Percentiles rank a stretch among this genome's conserved stretches.
phyloP scores from a whole-genome alignment of 306 rosid genomes.

The Cicer judaicum region DNA sequence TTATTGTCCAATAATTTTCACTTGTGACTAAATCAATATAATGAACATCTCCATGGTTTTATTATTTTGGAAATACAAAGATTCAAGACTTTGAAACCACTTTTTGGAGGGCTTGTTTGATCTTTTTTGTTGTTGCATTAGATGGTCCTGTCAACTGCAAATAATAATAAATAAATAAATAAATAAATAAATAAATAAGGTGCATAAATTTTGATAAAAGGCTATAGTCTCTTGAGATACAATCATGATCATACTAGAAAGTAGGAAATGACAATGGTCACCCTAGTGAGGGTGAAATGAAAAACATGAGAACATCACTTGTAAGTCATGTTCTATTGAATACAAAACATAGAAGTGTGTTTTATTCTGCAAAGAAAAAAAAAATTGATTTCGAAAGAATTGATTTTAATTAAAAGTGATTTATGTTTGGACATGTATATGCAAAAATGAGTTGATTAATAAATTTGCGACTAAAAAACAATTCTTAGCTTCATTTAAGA shows the following conservation, averaged over 20 bases:
- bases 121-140: conserved; percentile 44
- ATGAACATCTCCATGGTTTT: conserved; percentile 24
- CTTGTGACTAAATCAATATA: conserved; percentile 31
- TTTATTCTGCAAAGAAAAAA: no score
- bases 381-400: no score
- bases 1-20: conserved; percentile 22
- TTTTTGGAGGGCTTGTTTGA: conserved; percentile 55
- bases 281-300: no score
- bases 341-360: not conserved
- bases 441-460: no score
- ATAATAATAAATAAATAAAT: conserved; percentile 2
- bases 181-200: not conserved
- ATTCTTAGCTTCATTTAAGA: no score
- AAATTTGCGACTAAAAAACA: no score
- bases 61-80: conserved; percentile 5
- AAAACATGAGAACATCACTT: not conserved
- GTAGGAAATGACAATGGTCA: no score
- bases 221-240: not conserved
- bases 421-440: no score
- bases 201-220: conserved; percentile 17
- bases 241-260: no score
- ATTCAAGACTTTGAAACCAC: conserved; percentile 47
- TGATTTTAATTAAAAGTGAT: no score
- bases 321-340: not conserved
- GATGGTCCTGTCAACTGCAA: conserved; percentile 52